Evolutionary conservation across 1,284 basidiomycete genomes (phyloP), one percentile per base, ranked within the genome.

Genomic region (Fistulinella cinereoalba): DNA sequence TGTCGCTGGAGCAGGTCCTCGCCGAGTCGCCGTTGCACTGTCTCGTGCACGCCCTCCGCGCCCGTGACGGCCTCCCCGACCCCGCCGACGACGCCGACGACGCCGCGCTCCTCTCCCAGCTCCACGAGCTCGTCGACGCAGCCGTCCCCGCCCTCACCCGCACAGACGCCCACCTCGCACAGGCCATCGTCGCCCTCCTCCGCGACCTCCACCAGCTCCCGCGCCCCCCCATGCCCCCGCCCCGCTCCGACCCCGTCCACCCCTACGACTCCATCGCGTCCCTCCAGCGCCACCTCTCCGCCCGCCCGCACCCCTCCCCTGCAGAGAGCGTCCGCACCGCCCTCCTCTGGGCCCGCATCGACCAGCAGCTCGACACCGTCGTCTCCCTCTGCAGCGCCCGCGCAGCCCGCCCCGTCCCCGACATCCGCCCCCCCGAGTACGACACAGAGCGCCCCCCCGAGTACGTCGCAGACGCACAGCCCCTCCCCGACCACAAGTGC

Each of bases 341-440:
- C 2, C 69, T 91, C 15, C 69, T 92, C 1, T 92, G 89, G 89
- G 71, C 76, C 4, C 71, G 76, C 28, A 81, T 92, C 25, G 86
- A 90, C 55, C 74, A 80, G 46, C 78, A 88, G 46, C 76, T 92
- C 2, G 89, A 90, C 52, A 71, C 68, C 10, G 79, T 91, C 12
- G 73, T 83, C 2, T 64, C 72, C 2, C 72, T 89, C 54, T 88
- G 85, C 61, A 78, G 73, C 54, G 74, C 79, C 49, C 80, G 81
- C 12, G 69, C 75, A 16, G 44, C 49, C 13, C 38, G 34, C 21
- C 29, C 39, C 3, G 41, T 19, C 10, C 29, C 19, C 19, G 37
- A 19, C 37, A 18, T 3, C 15, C 27, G 27, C 27, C 3, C 15
- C 31, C 25, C 16, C 67, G 12, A 43, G 58, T 23, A n/a, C n/a